Conservation (phyloP, 306 rosid genomes). For the Casuarina glauca region DNA sequence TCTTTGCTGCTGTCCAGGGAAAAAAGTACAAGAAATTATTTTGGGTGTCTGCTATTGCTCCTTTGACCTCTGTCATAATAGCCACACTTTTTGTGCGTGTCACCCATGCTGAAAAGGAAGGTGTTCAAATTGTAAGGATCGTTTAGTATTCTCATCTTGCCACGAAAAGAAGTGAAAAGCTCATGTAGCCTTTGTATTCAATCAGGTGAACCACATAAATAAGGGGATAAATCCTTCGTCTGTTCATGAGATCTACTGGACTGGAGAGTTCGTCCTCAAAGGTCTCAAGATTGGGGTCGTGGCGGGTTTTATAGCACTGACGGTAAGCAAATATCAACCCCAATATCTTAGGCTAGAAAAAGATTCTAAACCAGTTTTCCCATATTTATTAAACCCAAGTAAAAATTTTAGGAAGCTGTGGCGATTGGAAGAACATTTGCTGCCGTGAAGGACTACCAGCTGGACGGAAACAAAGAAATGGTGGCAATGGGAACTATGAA, state of each 20-base stretch:
- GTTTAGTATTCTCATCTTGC: background rate
- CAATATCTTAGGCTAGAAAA: background rate
- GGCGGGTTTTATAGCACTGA: constrained; percentile 68
- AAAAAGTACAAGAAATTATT: constrained; percentile 64
- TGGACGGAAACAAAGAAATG: constrained; percentile 95
- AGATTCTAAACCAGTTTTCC: background rate
- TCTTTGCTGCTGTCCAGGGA: constrained; percentile 44
- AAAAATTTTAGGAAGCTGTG: constrained; percentile 66
- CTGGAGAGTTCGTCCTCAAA: constrained; percentile 49
- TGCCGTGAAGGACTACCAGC: constrained; percentile 63
- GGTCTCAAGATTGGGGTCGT: constrained; percentile 68
- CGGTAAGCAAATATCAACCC: constrained; percentile 45
- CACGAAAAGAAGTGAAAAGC: background rate
- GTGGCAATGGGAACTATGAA: constrained; percentile 91
- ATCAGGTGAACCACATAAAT: constrained; percentile 56
- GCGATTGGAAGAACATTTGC: constrained; percentile 98
- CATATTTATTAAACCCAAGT: background rate
- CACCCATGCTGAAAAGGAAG: constrained; percentile 69
- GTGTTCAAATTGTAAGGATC: constrained; percentile 67
- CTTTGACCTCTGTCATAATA: constrained; percentile 65
- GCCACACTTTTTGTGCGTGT: constrained; percentile 69
- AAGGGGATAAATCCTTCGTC: constrained; percentile 75
- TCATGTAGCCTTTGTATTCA: constrained; percentile 1
- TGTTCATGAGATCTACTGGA: constrained; percentile 51
- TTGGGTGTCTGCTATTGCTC: constrained; percentile 86